Conservation (phyloP, 2,329 filamentous ascomycete genomes). For the Exophiala oligosperma region DNA sequence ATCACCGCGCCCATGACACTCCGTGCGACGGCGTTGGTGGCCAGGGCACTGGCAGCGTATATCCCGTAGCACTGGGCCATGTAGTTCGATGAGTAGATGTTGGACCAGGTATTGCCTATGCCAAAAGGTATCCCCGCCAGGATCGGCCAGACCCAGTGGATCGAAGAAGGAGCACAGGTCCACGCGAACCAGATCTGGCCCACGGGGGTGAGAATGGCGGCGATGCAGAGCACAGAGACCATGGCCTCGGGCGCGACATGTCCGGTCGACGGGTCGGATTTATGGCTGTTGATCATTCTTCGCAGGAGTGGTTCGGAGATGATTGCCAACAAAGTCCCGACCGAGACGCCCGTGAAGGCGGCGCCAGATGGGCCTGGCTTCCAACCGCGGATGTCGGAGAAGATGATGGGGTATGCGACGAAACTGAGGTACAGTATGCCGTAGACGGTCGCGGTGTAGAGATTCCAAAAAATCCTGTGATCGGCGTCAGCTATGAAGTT, state of each 20-base stretch:
- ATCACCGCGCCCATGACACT: constrained; percentile 59
- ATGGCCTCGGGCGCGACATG: constrained; percentile 59
- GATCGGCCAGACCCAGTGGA: constrained; percentile 50
- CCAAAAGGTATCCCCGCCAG: constrained; percentile 63
- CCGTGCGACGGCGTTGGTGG: constrained; percentile 55
- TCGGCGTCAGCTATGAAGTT: background rate
- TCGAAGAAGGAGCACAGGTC: constrained; percentile 44
- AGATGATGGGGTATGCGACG: constrained; percentile 71
- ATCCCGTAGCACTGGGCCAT: constrained; percentile 66
- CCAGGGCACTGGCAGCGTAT: constrained; percentile 51
- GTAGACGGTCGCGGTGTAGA: constrained; percentile 71
- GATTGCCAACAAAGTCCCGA: constrained; percentile 43
- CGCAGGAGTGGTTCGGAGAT: constrained; percentile 64
- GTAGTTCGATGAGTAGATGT: constrained; percentile 64
- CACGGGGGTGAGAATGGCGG: background rate
- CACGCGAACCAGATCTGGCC: constrained; percentile 53
- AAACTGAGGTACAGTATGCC: constrained; percentile 71
- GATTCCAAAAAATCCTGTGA: constrained; percentile 13
- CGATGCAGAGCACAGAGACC: background rate
- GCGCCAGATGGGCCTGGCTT: constrained; percentile 19
- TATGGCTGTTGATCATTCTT: constrained; percentile 58
- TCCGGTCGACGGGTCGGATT: constrained; percentile 69
- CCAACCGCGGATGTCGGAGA: constrained; percentile 45
- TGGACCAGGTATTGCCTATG: constrained; percentile 59
- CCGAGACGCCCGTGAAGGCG: constrained; percentile 35